These are phyloP conservation scores for Calocera viscosa DNA, from an alignment of 768 basidiomycete species.

Conservation along the genomic window DNA sequence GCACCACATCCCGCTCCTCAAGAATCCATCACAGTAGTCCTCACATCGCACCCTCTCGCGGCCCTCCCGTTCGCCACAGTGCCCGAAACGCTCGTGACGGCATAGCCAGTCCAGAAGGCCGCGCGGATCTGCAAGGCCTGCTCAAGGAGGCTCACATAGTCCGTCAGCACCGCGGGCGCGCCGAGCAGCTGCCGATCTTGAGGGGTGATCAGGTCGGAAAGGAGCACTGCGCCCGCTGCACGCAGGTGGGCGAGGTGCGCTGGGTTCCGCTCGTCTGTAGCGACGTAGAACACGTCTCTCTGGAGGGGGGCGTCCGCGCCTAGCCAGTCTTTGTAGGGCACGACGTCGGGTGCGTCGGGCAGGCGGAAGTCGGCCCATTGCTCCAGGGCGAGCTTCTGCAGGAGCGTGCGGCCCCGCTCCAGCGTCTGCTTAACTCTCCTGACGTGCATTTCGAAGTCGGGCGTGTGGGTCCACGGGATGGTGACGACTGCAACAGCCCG, in stretches of 20 bases:
- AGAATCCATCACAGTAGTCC: constrained; percentile 29
- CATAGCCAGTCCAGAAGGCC: constrained; percentile 32
- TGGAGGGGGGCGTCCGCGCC: constrained; percentile 11
- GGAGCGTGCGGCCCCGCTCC: constrained; percentile 21
- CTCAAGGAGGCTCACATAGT: constrained; percentile 20
- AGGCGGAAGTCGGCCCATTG: constrained; percentile 18
- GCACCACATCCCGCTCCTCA: neutral
- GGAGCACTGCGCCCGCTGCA: constrained; percentile 30
- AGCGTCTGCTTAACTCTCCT: constrained; percentile 25
- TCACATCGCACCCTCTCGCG: constrained; percentile 28
- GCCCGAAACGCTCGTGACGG: constrained; percentile 31
- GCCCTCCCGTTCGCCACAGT: constrained; percentile 32
- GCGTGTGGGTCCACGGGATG: neutral
- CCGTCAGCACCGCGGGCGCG: constrained; percentile 19
- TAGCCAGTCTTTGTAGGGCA: constrained; percentile 11
- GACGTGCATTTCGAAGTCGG: constrained; percentile 23
- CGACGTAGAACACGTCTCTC: constrained; percentile 22
- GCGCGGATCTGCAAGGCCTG: constrained; percentile 17
- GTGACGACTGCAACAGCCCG: constrained; percentile 18
- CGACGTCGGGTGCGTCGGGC: constrained; percentile 12
- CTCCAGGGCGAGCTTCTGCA: constrained; percentile 28
- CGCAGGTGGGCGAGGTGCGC: constrained; percentile 26
- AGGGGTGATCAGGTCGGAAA: constrained; percentile 34
- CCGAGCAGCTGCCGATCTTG: constrained; percentile 27
- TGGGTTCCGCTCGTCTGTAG: constrained; percentile 33